Evolutionary conservation across 257 asterid genomes (phyloP).

Genomic region (Nicotiana tabacum): DNA sequence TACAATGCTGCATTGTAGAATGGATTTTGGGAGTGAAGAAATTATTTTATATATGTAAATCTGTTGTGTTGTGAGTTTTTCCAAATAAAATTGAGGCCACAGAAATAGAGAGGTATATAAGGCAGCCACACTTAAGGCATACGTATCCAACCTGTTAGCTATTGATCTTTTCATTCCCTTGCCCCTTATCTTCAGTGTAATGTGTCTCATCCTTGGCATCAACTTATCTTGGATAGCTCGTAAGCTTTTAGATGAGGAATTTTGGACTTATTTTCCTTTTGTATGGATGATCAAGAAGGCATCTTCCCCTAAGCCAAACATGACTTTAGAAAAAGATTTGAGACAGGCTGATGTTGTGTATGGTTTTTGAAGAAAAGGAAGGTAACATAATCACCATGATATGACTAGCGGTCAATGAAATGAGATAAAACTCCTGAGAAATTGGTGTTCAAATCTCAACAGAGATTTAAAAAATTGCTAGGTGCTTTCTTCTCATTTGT

Average conservation of each 20-base stretch:
- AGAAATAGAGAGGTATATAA: background rate
- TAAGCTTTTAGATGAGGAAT: background rate
- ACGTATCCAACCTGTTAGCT: background rate
- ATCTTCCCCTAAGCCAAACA: background rate
- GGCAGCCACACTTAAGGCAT: background rate
- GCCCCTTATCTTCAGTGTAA: background rate
- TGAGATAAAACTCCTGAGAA: too few relatives aligned
- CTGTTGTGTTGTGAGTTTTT: background rate
- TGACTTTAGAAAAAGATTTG: background rate
- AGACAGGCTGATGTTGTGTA: too few relatives aligned
- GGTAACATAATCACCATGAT: too few relatives aligned
- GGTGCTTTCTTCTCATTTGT: too few relatives aligned
- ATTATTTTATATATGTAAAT: background rate
- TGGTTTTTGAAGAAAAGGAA: too few relatives aligned
- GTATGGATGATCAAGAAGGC: background rate
- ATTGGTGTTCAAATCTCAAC: too few relatives aligned
- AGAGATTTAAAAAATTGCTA: too few relatives aligned
- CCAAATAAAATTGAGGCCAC: background rate
- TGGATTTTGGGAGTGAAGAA: background rate
- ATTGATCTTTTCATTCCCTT: too few relatives aligned
- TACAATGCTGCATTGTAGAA: background rate
- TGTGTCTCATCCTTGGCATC: background rate
- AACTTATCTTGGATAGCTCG: background rate
- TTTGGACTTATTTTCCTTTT: background rate
- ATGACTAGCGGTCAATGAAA: too few relatives aligned